phyloP scores from a whole-genome alignment of 345 rosid species.

The Arabidopsis suecica region DNA sequence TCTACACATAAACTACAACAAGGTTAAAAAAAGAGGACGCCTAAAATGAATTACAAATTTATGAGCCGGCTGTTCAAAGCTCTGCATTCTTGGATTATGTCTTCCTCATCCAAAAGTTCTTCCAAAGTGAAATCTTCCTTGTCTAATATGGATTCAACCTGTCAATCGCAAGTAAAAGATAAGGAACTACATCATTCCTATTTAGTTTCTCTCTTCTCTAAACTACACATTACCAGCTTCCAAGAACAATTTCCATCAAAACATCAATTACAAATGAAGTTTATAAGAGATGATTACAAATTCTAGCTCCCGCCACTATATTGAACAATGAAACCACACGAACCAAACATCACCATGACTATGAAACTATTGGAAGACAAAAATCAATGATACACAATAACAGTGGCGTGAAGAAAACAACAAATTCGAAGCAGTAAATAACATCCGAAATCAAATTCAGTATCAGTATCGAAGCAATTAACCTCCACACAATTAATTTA shows the following conservation, averaged over 20 bases:
- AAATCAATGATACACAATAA: background rate
- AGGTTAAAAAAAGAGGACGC: conserved; percentile 6
- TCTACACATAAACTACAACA: conserved; percentile 32
- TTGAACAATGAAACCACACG: background rate
- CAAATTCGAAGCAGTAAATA: conserved; percentile 1
- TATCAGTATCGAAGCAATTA: background rate
- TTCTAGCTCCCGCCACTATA: background rate
- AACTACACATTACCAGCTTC: conserved; percentile 15
- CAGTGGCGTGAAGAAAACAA: background rate
- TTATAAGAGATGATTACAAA: too few species aligned
- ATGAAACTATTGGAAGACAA: background rate
- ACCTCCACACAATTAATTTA: background rate
- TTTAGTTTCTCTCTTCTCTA: background rate
- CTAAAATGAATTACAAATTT: conserved; percentile 71
- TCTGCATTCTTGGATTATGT: conserved; percentile 99
- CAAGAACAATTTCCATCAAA: background rate
- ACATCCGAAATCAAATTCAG: background rate
- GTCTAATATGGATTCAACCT: conserved; percentile 94
- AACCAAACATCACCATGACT: conserved; percentile 1
- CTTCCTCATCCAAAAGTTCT: conserved; percentile 98
- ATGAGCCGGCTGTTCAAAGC: conserved; percentile 96
- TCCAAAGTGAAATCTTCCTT: conserved; percentile 93
- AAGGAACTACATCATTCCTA: background rate
- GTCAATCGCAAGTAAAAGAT: conserved; percentile 28
- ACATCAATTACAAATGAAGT: background rate